A percentile compares a stretch with the other conserved stretches of the same genome.
phyloP scores from a whole-genome alignment of 1,284 basidiomycete genomes.

The Mycosarcoma mackinlayi region DNA sequence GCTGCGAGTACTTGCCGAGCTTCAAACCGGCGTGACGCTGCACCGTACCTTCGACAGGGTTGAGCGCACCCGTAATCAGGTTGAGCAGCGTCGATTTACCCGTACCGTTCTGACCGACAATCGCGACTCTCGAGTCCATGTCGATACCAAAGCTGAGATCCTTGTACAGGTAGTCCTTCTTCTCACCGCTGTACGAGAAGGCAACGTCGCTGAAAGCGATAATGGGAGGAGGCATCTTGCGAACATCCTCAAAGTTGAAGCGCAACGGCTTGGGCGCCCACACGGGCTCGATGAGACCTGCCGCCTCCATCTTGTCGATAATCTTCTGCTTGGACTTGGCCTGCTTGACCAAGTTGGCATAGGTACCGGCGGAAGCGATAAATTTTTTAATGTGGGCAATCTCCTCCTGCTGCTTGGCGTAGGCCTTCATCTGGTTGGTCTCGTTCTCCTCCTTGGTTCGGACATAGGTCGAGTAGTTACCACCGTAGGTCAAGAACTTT shows the following conservation, averaged over 20 bases:
- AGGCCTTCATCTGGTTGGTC: constrained; percentile 99
- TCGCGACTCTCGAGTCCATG: constrained; percentile 95
- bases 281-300: constrained; percentile 91
- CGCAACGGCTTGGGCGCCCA: constrained; percentile 78
- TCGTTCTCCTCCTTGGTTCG: constrained; percentile 97
- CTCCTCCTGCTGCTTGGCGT: constrained; percentile 97
- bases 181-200: constrained; percentile 88
- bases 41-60: constrained; percentile 85
- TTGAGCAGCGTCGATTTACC: constrained; percentile 97
- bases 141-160: constrained; percentile 84
- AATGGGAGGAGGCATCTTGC: constrained; percentile 93
- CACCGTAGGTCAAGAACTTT: constrained; percentile 85
- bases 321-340: constrained; percentile 98
- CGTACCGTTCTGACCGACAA: constrained; percentile 97
- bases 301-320: constrained; percentile 99
- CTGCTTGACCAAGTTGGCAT: constrained; percentile 97
- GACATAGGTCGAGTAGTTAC: constrained; percentile 97
- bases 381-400: constrained; percentile 97
- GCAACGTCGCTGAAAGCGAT: constrained; percentile 95
- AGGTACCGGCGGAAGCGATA: constrained; percentile 97
- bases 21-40: constrained; percentile 90
- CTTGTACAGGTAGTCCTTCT: constrained; percentile 87
- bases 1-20: constrained; percentile 91
- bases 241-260: constrained; percentile 96
- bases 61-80: constrained; percentile 86